phyloP scores from a whole-genome alignment of 345 rosid genomes.

The Trapa incisa region DNA sequence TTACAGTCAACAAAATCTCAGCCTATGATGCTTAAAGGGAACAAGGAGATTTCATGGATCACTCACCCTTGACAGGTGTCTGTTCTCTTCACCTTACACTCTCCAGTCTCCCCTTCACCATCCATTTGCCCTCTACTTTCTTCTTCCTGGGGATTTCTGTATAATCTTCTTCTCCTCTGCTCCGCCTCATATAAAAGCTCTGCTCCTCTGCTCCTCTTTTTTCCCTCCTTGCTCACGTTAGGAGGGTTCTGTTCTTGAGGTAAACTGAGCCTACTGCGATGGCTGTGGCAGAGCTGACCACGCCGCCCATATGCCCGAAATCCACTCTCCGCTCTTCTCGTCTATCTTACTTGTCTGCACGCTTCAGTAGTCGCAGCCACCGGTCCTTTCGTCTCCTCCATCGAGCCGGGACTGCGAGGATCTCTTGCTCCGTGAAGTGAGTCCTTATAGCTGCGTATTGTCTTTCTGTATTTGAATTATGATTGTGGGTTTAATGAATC shows the following conservation, averaged over 20 bases:
- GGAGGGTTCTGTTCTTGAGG: neutral
- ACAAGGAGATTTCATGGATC: neutral
- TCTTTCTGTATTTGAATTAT: neutral
- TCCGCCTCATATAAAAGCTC: too few species aligned
- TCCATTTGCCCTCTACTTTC: neutral
- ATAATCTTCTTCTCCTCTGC: neutral
- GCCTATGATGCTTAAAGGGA: neutral
- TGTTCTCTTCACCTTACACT: neutral
- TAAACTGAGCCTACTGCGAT: conserved; percentile 22
- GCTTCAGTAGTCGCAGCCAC: conserved; percentile 35
- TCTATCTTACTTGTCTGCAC: conserved; percentile 38
- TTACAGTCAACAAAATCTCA: neutral
- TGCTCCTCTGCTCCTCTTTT: neutral
- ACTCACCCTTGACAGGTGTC: neutral
- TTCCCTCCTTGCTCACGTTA: neutral
- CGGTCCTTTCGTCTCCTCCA: conserved; percentile 28
- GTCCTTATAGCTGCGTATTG: neutral
- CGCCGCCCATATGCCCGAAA: conserved; percentile 23
- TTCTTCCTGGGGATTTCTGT: neutral
- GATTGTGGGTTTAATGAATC: neutral
- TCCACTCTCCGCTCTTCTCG: conserved; percentile 37
- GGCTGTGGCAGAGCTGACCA: conserved; percentile 62
- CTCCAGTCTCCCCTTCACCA: neutral
- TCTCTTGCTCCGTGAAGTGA: conserved; percentile 54
- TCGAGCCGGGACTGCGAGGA: conserved; percentile 22